These are phyloP conservation scores for Flaveria ramosissima DNA, from an alignment of 129 eudicot genomes.

Conservation along the genomic window DNA sequence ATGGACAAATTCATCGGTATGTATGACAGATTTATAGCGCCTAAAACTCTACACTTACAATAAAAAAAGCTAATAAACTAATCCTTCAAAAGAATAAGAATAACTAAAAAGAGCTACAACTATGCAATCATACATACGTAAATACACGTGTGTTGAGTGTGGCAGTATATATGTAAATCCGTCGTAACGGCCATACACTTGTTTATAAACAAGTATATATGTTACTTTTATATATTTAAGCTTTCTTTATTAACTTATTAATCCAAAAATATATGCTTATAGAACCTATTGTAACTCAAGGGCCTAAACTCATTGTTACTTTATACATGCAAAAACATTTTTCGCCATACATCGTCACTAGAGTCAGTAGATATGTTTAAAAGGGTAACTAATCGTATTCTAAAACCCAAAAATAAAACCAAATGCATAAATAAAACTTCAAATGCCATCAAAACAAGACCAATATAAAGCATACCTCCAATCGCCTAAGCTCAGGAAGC, in stretches of 20 bases:
- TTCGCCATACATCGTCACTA: not conserved
- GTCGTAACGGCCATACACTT: not conserved
- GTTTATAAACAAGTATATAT: not conserved
- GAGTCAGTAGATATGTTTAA: not conserved
- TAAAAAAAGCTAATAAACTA: not conserved
- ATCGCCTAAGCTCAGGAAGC: constrained; percentile 93
- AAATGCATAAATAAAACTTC: not conserved
- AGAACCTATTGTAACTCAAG: not conserved
- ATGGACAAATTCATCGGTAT: not conserved
- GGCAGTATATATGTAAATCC: not conserved
- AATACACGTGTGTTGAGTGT: not conserved
- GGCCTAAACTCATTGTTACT: not conserved
- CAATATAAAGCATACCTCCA: constrained; percentile 54
- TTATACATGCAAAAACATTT: not conserved
- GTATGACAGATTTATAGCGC: not conserved
- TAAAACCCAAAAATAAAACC: not conserved
- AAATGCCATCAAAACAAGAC: constrained; percentile 5
- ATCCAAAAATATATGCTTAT: not conserved
- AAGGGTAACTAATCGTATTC: not conserved
- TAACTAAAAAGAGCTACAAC: not conserved
- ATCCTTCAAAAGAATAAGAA: not conserved
- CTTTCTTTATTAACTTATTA: not conserved
- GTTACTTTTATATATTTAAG: not conserved
- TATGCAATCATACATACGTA: not conserved
- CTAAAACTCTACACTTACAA: not conserved